Percentiles rank a stretch among this genome's conserved stretches.
Conservation (phyloP, 768 basidiomycete genomes). For the Leccinellum albellum region DNA sequence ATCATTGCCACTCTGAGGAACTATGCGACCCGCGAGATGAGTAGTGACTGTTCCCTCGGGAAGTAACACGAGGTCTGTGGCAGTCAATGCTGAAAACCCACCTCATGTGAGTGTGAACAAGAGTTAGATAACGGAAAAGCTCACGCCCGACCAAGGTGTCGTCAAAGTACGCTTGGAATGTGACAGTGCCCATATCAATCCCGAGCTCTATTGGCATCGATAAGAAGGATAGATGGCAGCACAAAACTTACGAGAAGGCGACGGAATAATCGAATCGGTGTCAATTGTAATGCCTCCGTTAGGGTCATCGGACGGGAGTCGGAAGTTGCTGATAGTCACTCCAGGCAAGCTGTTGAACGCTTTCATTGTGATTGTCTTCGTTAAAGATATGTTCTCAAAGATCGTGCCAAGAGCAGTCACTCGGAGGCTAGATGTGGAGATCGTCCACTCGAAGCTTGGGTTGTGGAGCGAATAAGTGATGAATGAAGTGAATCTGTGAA, state of each 20-base stretch:
- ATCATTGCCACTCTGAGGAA: conserved; percentile 55
- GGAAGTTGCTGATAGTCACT: conserved; percentile 67
- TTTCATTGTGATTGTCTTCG: conserved; percentile 58
- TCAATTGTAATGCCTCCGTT: conserved; percentile 69
- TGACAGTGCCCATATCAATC: conserved; percentile 62
- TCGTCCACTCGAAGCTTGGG: conserved; percentile 63
- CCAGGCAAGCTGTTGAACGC: conserved; percentile 71
- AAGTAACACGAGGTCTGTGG: conserved; percentile 46
- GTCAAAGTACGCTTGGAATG: conserved; percentile 60
- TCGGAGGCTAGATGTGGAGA: conserved; percentile 61
- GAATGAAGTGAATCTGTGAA: conserved; percentile 56
- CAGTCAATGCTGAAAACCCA: conserved; percentile 46
- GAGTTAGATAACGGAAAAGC: conserved; percentile 20
- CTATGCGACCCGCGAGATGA: conserved; percentile 60
- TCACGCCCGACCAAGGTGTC: conserved; percentile 57
- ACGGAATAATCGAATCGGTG: conserved; percentile 63
- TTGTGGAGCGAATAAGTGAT: conserved; percentile 64
- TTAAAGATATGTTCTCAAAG: conserved; percentile 61
- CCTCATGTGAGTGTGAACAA: background rate
- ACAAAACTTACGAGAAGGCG: conserved; percentile 54
- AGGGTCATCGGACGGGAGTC: conserved; percentile 63
- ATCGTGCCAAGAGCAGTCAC: conserved; percentile 64
- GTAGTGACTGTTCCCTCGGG: conserved; percentile 44
- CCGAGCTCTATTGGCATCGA: conserved; percentile 51
- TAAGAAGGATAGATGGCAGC: background rate